phyloP scores from a whole-genome alignment of 1,284 basidiomycete genomes.

The Pseudomicrostroma phylloplanum region DNA sequence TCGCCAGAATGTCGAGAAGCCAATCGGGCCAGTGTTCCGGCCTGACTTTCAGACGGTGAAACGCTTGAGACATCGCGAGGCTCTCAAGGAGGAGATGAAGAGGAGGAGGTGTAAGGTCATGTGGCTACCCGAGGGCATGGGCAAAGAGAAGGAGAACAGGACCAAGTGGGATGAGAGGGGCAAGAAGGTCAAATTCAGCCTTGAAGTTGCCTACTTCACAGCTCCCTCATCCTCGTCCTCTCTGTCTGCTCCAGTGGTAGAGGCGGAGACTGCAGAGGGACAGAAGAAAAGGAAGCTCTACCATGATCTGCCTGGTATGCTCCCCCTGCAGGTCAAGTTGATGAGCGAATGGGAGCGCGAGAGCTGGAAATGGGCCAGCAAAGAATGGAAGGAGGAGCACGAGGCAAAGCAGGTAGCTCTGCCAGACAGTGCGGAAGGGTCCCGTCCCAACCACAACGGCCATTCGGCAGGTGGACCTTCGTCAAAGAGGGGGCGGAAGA shows the following conservation, averaged over 20 bases:
- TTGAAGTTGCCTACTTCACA: not conserved
- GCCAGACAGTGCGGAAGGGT: not conserved
- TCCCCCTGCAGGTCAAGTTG: not conserved
- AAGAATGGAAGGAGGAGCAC: constrained; percentile 1
- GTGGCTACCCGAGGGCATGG: constrained; percentile 17
- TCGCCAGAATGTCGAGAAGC: not conserved
- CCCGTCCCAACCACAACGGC: not conserved
- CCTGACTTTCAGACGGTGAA: not conserved
- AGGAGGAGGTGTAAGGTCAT: constrained; percentile 9
- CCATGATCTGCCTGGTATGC: not conserved
- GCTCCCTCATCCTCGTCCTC: not conserved
- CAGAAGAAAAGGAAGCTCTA: not conserved
- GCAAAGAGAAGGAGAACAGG: constrained; percentile 9
- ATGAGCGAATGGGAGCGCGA: constrained; percentile 3
- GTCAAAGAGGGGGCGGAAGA: not conserved
- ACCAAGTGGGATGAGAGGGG: constrained; percentile 8
- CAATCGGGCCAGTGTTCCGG: not conserved
- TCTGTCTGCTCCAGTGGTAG: too few relatives aligned
- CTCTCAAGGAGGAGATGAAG: not conserved
- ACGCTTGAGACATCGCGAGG: constrained; percentile 7
- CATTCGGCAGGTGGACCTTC: not conserved
- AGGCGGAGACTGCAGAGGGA: not conserved
- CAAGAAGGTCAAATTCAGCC: not conserved
- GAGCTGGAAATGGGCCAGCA: not conserved
- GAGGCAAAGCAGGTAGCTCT: not conserved